Evolutionary conservation across 495 filamentous ascomycete species (phyloP).

Genomic region (Talaromyces adpressus): DNA sequence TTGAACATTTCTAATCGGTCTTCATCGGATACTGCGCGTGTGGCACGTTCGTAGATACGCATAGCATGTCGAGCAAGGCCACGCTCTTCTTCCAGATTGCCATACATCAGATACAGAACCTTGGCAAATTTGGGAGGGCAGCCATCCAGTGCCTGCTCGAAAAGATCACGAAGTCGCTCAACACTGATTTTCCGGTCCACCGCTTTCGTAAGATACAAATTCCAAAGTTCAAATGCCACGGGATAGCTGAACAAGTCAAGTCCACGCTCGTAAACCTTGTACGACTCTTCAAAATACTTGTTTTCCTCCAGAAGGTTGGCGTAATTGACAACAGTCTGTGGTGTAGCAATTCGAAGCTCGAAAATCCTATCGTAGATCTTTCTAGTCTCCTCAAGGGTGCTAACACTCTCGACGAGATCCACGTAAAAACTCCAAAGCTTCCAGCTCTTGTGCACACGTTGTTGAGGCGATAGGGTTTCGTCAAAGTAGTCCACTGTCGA

Average conservation of each 20-base stretch:
- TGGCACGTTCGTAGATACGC: slow-evolving; percentile 98
- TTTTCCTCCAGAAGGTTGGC: slow-evolving; percentile 94
- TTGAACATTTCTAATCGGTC: slow-evolving; percentile 97
- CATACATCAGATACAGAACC: slow-evolving; percentile 95
- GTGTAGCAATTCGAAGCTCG: slow-evolving; percentile 94
- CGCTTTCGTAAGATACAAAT: slow-evolving; percentile 94
- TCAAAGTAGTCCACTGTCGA: slow-evolving; percentile 98
- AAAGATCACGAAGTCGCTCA: slow-evolving; percentile 89
- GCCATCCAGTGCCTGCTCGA: slow-evolving; percentile 93
- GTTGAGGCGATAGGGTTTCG: slow-evolving; percentile 87
- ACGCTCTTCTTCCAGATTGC: slow-evolving; percentile 92
- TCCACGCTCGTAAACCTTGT: slow-evolving; percentile 95
- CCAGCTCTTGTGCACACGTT: slow-evolving; percentile 98
- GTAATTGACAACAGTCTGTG: slow-evolving; percentile 97
- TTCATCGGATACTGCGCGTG: slow-evolving; percentile 90
- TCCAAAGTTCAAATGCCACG: slow-evolving; percentile 98
- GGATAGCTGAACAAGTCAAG: slow-evolving; percentile 96
- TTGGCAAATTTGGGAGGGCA: slow-evolving; percentile 96
- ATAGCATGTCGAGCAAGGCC: slow-evolving; percentile 96
- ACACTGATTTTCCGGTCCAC: slow-evolving; percentile 93
- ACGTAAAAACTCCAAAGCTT: slow-evolving; percentile 99
- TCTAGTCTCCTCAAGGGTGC: slow-evolving; percentile 83
- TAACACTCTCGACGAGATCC: slow-evolving; percentile 92
- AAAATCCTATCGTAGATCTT: slow-evolving; percentile 97
- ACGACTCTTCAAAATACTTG: slow-evolving; percentile 94